Conservation (phyloP, 78 protist genomes). For the Blattamonas nauphoetae region DNA sequence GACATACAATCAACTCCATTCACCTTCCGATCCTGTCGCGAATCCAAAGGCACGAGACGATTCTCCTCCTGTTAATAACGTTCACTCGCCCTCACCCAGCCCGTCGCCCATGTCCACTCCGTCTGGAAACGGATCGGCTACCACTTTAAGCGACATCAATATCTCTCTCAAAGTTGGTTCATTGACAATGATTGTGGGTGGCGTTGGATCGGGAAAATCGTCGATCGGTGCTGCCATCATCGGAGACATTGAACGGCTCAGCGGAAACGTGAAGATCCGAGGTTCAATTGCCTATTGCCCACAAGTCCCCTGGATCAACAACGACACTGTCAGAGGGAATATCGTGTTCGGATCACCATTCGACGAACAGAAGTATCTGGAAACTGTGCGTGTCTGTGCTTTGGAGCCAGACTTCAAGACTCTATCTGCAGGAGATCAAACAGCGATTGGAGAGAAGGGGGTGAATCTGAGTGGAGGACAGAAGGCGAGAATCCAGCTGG, state of each 20-base stretch:
- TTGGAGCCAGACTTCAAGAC: constrained; percentile 8
- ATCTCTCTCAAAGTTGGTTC: not conserved
- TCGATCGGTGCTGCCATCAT: constrained; percentile 50
- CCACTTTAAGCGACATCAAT: not conserved
- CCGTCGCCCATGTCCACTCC: not conserved
- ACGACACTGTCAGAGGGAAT: constrained; percentile 21
- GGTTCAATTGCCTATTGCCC: constrained; percentile 11
- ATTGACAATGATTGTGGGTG: constrained; percentile 62
- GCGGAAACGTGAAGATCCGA: not conserved
- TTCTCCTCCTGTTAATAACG: not conserved
- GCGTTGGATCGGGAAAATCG: constrained; percentile 78
- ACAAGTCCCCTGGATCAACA: constrained; percentile 32
- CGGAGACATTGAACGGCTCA: constrained; percentile 49
- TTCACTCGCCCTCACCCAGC: not conserved
- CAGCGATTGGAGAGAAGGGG: constrained; percentile 37
- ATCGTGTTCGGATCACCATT: constrained; percentile 15
- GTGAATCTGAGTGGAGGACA: constrained; percentile 68
- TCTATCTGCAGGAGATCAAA: not conserved
- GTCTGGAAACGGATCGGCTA: not conserved
- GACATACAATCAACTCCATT: not conserved
- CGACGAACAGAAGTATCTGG: constrained; percentile 11
- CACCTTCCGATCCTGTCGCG: not conserved
- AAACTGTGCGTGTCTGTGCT: not conserved
- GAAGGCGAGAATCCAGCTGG: constrained; percentile 31
- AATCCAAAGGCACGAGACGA: too few relatives aligned